Evolutionary conservation across 2,329 filamentous ascomycete species (phyloP).

Genomic region (Arthrobotrys iridis): DNA sequence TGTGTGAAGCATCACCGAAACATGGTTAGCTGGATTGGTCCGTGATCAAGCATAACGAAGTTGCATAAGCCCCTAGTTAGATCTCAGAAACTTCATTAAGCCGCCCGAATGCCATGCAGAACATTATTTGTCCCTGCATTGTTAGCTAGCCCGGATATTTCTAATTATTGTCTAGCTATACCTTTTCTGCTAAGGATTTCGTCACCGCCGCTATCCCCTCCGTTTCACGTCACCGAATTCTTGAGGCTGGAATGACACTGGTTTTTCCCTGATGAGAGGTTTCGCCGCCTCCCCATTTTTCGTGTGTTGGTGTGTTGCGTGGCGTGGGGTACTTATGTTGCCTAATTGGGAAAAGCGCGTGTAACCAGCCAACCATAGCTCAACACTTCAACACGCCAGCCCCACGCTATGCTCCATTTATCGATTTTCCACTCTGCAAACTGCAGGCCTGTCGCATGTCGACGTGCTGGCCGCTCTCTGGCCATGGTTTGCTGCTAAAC

Average conservation of each 20-base stretch:
- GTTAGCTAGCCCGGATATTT: conserved; percentile 15
- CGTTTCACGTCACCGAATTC: conserved; percentile 31
- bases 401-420: conserved; percentile 21
- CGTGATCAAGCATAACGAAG: neutral
- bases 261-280: conserved; percentile 6
- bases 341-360: conserved; percentile 27
- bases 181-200: conserved; percentile 22
- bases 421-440: neutral
- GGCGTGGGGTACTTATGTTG: conserved; percentile 25
- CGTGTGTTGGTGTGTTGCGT: conserved; percentile 16
- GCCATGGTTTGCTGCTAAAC: conserved; percentile 20
- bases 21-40: neutral
- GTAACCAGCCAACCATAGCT: conserved; percentile 25
- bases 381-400: conserved; percentile 45
- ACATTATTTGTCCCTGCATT: conserved; percentile 30
- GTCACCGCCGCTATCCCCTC: conserved; percentile 20
- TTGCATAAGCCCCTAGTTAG: neutral
- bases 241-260: conserved; percentile 10
- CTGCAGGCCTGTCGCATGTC: conserved; percentile 18
- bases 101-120: conserved; percentile 14
- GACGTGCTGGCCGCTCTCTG: conserved; percentile 26
- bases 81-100: conserved; percentile 11
- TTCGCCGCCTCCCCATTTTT: conserved; percentile 33
- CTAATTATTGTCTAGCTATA: conserved; percentile 9
- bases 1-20: conserved; percentile 13